Evolutionary conservation across 1,284 basidiomycete genomes (phyloP).

Genomic region (Ganoderma resinaceum): DNA sequence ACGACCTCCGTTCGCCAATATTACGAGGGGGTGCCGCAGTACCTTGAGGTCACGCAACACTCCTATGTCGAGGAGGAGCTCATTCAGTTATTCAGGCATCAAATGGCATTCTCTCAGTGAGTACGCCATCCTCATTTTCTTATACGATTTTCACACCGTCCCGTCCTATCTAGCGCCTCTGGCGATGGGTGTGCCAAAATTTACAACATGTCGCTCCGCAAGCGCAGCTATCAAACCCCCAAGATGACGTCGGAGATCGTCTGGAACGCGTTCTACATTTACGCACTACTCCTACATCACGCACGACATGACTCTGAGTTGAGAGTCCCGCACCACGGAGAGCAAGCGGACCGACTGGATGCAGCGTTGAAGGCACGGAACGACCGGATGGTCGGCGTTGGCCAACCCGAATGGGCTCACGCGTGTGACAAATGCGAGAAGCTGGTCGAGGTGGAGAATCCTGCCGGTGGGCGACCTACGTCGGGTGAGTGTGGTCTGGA

Average conservation of each 20-base stretch:
- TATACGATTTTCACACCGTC: background rate
- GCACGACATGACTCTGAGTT: background rate
- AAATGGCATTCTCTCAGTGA: background rate
- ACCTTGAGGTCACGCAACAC: background rate
- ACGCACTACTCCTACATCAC: background rate
- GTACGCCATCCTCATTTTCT: background rate
- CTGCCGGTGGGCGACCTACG: background rate
- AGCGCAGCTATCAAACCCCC: too few species aligned
- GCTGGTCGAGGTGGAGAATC: background rate
- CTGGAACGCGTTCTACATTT: constrained; percentile 5
- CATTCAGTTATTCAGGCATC: background rate
- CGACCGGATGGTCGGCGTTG: background rate
- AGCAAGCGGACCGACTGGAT: background rate
- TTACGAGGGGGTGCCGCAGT: background rate
- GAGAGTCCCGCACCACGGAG: background rate
- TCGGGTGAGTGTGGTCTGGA: background rate
- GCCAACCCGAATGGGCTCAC: constrained; percentile 24
- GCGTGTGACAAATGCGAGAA: constrained; percentile 32
- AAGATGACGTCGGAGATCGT: background rate
- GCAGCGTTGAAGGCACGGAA: background rate
- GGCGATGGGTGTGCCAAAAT: background rate
- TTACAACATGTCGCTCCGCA: background rate
- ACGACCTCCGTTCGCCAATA: background rate
- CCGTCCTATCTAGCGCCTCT: background rate
- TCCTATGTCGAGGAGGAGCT: background rate